Percentiles rank a stretch among this genome's conserved stretches.
These are phyloP conservation scores for Lodderomyces jiufengensis DNA, from an alignment of 1,139 yeast species.

Conservation along the genomic window DNA sequence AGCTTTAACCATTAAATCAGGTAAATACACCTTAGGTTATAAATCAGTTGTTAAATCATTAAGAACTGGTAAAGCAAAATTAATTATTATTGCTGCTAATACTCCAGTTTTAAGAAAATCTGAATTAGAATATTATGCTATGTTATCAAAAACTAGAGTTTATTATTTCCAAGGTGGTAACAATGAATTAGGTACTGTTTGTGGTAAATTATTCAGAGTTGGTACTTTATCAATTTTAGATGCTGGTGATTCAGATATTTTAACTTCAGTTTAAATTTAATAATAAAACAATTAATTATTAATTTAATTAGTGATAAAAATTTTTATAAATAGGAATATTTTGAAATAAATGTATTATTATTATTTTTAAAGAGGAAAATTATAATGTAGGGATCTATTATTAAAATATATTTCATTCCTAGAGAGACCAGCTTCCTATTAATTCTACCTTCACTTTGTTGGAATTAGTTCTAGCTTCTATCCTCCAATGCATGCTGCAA, in stretches of 20 bases:
- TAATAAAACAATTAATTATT: slow-evolving; percentile 16
- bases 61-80: slow-evolving; percentile 99
- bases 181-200: slow-evolving; percentile 99
- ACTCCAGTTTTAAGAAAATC: slow-evolving; percentile 99
- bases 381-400: too few relatives aligned
- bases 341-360: too few relatives aligned
- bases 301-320: slow-evolving; percentile 7
- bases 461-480: too few relatives aligned
- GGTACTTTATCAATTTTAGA: slow-evolving; percentile 95
- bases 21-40: slow-evolving; percentile 99
- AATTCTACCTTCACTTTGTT: too few relatives aligned
- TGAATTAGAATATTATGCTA: slow-evolving; percentile 99
- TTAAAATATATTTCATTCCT: too few relatives aligned
- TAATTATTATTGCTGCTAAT: slow-evolving; percentile 97
- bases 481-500: too few relatives aligned
- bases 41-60: slow-evolving; percentile 97
- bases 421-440: too few relatives aligned
- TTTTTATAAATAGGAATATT: too few relatives aligned
- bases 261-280: slow-evolving; percentile 43
- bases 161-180: slow-evolving; percentile 99
- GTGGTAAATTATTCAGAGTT: slow-evolving; percentile 99
- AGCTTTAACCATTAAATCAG: slow-evolving; percentile 97
- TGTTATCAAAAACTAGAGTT: slow-evolving; percentile 98
- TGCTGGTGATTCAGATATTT: slow-evolving; percentile 99
- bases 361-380: too few relatives aligned